Evolutionary conservation across 2,329 filamentous ascomycete species (phyloP), one percentile per base, ranked within the genome.

Genomic region (Hirsutella rhossiliensis): DNA sequence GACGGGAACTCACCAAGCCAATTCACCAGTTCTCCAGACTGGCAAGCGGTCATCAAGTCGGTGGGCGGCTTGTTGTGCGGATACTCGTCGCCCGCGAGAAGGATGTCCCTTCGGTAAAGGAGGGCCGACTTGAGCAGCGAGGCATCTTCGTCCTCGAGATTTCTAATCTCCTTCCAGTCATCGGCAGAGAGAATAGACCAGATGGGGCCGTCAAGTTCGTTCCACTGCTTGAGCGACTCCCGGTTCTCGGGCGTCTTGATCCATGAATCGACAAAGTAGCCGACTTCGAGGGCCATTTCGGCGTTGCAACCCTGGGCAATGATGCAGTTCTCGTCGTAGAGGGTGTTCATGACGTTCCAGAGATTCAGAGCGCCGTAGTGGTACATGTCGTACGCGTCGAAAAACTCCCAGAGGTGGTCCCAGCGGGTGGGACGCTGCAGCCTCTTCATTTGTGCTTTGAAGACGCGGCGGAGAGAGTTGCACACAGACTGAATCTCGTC

Each of bases 311-410:
- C 58, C 2, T 47, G 43, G 13, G 53, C 43, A 30, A 67, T 59
- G 12, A 57, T 52, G 31, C 53, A 45, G 27, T 71, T 72, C 51
- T 72, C 67, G 15, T 60, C 57, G 36, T 52, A 54, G 2, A 73
- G 52, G 9, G 62, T 60, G 28, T 64, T 61, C 38, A 72, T 50
- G 30, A 74, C 59, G 23, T 66, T 67, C 64, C 65, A 71, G 12
- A 75, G 56, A 47, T 76, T 76, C 47, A 65, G 56, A 0, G 65
- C 66, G 8, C 72, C 72, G 12, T 64, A 58, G 31, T 60, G 40
- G 53, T 70, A 75, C 27, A 76, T 56, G 41, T 75, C 72, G 11
- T 54, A 46, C 1, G 63, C 60, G 48, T 75, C 72, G 40, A 70
- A 76, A 49, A 68, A 74, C 2, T 55, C 50, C 57, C 67, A 73